These are phyloP conservation scores for Trichoderma atroviride DNA, from an alignment of 2,329 filamentous ascomycete genomes.

Conservation along the genomic window DNA sequence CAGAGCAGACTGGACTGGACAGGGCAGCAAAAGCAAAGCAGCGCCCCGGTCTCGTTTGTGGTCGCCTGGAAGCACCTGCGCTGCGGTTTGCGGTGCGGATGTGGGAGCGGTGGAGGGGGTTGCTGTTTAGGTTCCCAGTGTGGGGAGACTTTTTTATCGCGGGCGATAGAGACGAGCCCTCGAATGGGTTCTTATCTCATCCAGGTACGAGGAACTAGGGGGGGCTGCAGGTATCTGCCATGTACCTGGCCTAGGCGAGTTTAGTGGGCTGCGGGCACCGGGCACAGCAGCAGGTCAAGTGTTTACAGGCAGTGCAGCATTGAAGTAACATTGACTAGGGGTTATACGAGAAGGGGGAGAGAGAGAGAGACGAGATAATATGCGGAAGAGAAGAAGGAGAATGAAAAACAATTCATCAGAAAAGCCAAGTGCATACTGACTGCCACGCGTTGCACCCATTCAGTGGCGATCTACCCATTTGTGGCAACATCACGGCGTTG, in stretches of 20 bases:
- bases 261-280: background rate
- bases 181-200: slow-evolving; percentile 14
- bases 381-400: background rate
- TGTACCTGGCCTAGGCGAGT: background rate
- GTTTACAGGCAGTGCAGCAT: background rate
- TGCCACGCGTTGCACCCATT: background rate
- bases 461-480: background rate
- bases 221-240: background rate
- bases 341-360: background rate
- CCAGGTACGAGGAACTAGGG: slow-evolving; percentile 5
- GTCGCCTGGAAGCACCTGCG: slow-evolving; percentile 10
- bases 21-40: slow-evolving; percentile 3
- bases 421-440: background rate
- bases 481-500: background rate
- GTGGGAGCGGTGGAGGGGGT: slow-evolving; percentile 25
- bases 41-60: slow-evolving; percentile 16
- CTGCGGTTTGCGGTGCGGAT: slow-evolving; percentile 21
- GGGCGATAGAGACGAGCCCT: slow-evolving; percentile 15
- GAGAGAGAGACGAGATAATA: background rate
- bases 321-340: background rate
- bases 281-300: background rate
- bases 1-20: slow-evolving; percentile 6
- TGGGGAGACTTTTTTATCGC: slow-evolving; percentile 16
- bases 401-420: background rate
- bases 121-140: slow-evolving; percentile 10